Evolutionary conservation across 208 protist species (phyloP).

Genomic region (Leishmania mexicana): DNA sequence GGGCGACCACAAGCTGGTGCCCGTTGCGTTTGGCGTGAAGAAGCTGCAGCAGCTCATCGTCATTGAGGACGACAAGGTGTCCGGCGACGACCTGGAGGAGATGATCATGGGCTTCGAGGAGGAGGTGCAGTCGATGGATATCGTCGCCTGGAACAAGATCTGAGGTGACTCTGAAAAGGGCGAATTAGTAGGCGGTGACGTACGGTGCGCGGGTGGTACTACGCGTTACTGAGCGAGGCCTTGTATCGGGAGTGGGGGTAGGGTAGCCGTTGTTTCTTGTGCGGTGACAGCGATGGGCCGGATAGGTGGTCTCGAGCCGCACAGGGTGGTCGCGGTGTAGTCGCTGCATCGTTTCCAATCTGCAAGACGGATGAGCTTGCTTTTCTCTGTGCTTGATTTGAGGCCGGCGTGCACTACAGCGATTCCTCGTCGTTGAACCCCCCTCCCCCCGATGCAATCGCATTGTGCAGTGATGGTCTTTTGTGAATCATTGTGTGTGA

Average conservation of each 20-base stretch:
- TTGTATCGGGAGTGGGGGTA: background rate
- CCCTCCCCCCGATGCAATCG: no score
- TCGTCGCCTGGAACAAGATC: slow-evolving; percentile 96
- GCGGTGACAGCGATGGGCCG: background rate
- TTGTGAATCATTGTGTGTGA: no score
- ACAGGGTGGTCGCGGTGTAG: background rate
- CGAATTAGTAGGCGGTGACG: background rate
- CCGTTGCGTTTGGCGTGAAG: slow-evolving; percentile 95
- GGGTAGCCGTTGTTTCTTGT: background rate
- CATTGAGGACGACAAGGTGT: slow-evolving; percentile 96
- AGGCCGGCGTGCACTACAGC: background rate
- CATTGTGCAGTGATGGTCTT: background rate
- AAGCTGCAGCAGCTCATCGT: slow-evolving; percentile 95
- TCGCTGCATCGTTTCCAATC: background rate
- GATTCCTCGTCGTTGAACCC: background rate
- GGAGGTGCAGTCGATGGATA: slow-evolving; percentile 95
- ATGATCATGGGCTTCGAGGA: slow-evolving; percentile 93
- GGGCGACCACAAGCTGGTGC: slow-evolving; percentile 90
- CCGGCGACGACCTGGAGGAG: slow-evolving; percentile 93
- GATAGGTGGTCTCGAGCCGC: background rate
- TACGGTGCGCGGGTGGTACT: background rate
- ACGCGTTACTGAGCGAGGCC: background rate
- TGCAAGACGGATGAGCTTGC: background rate
- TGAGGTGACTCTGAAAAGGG: slow-evolving; percentile 42
- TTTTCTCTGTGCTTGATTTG: background rate